Evolutionary conservation across 2,329 filamentous ascomycete genomes (phyloP).

Genomic region (Arthroderma sp.): DNA sequence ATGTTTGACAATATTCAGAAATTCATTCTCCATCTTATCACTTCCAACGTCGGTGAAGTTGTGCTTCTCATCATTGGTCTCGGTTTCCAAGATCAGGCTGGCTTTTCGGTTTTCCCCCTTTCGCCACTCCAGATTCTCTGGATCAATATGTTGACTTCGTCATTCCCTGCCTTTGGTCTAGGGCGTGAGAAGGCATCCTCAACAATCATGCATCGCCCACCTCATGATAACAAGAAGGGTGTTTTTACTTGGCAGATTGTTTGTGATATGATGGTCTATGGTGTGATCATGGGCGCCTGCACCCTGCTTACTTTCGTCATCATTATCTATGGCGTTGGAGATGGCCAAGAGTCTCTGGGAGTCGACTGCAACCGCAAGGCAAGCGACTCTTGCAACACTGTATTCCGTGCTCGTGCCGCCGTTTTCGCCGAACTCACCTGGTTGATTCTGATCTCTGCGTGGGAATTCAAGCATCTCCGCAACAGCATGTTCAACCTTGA

Average conservation of each 20-base stretch:
- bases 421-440: constrained; percentile 45
- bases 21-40: constrained; percentile 44
- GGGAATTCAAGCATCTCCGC: constrained; percentile 43
- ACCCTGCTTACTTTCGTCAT: constrained; percentile 39
- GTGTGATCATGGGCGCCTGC: constrained; percentile 38
- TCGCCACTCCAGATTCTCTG: constrained; percentile 48
- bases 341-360: constrained; percentile 25
- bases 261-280: constrained; percentile 42
- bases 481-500: constrained; percentile 44
- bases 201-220: constrained; percentile 43
- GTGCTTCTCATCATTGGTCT: constrained; percentile 45
- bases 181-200: constrained; percentile 43
- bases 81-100: constrained; percentile 41
- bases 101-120: constrained; percentile 45
- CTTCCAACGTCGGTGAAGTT: constrained; percentile 46
- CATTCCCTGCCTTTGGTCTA: constrained; percentile 47
- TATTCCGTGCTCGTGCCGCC: constrained; percentile 40
- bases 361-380: constrained; percentile 11
- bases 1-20: constrained; percentile 88
- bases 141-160: constrained; percentile 52
- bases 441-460: constrained; percentile 44
- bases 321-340: constrained; percentile 33
- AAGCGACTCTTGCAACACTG: constrained; percentile 10
- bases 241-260: constrained; percentile 42
- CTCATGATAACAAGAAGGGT: constrained; percentile 38